These are phyloP conservation scores for Mucor racemosus DNA, from an alignment of 371 early-diverging fungal genomes.

Conservation along the genomic window DNA sequence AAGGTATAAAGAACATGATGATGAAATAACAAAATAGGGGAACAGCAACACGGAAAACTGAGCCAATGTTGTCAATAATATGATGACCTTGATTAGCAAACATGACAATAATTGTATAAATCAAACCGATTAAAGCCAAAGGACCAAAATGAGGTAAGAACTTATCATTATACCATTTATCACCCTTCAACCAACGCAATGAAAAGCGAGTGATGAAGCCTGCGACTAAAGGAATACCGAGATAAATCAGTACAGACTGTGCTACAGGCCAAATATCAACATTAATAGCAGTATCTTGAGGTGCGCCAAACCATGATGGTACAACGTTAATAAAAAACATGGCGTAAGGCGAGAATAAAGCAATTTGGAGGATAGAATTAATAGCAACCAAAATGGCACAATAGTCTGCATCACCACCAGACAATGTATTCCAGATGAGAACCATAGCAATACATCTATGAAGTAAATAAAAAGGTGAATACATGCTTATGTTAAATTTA, in stretches of 20 bases:
- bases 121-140: slow-evolving; percentile 62
- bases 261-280: slow-evolving; percentile 64
- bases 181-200: slow-evolving; percentile 37
- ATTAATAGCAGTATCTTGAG: slow-evolving; percentile 35
- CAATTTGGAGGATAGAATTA: slow-evolving; percentile 73
- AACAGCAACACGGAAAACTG: slow-evolving; percentile 69
- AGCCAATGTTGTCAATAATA: slow-evolving; percentile 67
- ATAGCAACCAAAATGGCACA: slow-evolving; percentile 74
- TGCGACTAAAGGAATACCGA: slow-evolving; percentile 73
- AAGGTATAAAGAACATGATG: slow-evolving; percentile 59
- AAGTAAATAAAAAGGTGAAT: background rate
- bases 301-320: slow-evolving; percentile 49
- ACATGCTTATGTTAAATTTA: background rate
- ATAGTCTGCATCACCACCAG: slow-evolving; percentile 68
- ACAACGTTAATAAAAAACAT: slow-evolving; percentile 63
- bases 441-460: slow-evolving; percentile 83
- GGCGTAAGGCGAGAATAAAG: slow-evolving; percentile 67
- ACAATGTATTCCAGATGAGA: slow-evolving; percentile 75
- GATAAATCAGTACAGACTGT: slow-evolving; percentile 66
- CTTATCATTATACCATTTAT: slow-evolving; percentile 59
- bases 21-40: slow-evolving; percentile 73
- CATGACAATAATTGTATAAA: slow-evolving; percentile 77
- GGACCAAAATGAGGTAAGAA: slow-evolving; percentile 64
- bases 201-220: slow-evolving; percentile 62
- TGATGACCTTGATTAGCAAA: slow-evolving; percentile 76